Evolutionary conservation across 371 early-diverging fungal species (phyloP), one percentile per base, ranked within the genome.

Genomic region (Smittium mucronatum): DNA sequence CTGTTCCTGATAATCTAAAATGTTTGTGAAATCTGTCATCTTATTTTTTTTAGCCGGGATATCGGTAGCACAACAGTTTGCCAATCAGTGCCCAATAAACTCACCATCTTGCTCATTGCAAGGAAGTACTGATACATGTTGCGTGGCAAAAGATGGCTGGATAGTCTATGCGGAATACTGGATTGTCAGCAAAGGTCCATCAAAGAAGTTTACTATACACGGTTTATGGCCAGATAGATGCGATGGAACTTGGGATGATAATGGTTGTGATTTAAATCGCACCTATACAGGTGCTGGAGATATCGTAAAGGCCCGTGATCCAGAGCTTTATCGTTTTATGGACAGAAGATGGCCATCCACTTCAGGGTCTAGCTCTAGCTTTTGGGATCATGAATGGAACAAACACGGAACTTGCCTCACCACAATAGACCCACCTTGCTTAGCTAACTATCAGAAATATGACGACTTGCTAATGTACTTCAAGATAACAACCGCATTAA

Each of bases 331-430:
- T 47, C 63, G 76, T 32, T 73, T 84, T 8, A 82, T 91, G 87
- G 75, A 80, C 73, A 84, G 80, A 1, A 87, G 84, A 70, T 93
- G 93, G 93, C 82, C 88, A 32, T 87, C 88, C 11, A 84, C 88
- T 75, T 84, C 80, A 64, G 86, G 86, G 58, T 77, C 81, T 75
- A 79, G 82, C 73, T 77, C 80, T 75, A 77, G 76, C 73, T 83
- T 87, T 75, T 86, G 87, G 67, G 73, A 84, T 17, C 89, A 91
- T 74, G 89, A 91, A 72, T 91, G 88, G 88, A 80, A 77, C 75
- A 91, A 91, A 81, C 91, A 91, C 76, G 91, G 89, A 60, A 89
- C 89, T 29, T 91, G 91, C 74, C 81, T 87, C 16, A 81, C 85
- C 0, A 86, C 83, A 1, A 70, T 88, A 65, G 84, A 81, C 16